phyloP scores from a whole-genome alignment of 2,329 filamentous ascomycete genomes.

The Leptosphaerulina australis region DNA sequence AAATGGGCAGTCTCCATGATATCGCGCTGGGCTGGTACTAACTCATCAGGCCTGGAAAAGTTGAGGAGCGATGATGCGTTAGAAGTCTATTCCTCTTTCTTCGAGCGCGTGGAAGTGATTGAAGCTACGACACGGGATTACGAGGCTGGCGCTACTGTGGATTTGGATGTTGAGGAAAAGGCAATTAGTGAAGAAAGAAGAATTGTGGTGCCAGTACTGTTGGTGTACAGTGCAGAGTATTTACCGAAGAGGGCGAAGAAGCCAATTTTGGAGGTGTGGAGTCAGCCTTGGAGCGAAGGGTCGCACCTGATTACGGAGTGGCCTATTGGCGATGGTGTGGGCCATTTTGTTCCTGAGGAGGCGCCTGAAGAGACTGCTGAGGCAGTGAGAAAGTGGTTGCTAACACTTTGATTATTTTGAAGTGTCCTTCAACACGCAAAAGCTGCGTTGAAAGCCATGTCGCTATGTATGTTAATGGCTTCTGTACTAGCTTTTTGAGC shows the following conservation, averaged over 20 bases:
- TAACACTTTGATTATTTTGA: background rate
- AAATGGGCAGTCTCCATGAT: constrained; percentile 46
- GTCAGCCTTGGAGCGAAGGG: constrained; percentile 49
- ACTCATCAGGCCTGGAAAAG: constrained; percentile 5
- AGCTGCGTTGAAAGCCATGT: too few relatives aligned
- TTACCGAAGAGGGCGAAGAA: constrained; percentile 59
- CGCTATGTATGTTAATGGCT: too few relatives aligned
- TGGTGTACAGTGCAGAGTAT: constrained; percentile 57
- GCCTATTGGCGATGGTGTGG: constrained; percentile 55
- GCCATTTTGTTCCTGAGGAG: constrained; percentile 65
- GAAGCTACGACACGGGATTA: constrained; percentile 63
- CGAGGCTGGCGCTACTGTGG: constrained; percentile 58
- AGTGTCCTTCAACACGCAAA: too few relatives aligned
- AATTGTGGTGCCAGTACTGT: constrained; percentile 56
- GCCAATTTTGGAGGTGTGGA: constrained; percentile 57
- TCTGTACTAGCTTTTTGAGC: too few relatives aligned
- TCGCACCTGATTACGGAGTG: constrained; percentile 57
- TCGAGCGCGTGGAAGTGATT: constrained; percentile 52
- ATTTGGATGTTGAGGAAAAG: constrained; percentile 57
- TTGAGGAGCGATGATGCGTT: constrained; percentile 40
- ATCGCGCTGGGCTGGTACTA: constrained; percentile 46
- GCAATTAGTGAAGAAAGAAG: constrained; percentile 53
- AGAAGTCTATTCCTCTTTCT: constrained; percentile 51
- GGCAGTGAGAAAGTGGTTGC: constrained; percentile 43
- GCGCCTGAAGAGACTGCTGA: constrained; percentile 54